These are phyloP conservation scores for Macroventuria anomochaeta DNA, from an alignment of 2,329 filamentous ascomycete genomes.

Conservation along the genomic window DNA sequence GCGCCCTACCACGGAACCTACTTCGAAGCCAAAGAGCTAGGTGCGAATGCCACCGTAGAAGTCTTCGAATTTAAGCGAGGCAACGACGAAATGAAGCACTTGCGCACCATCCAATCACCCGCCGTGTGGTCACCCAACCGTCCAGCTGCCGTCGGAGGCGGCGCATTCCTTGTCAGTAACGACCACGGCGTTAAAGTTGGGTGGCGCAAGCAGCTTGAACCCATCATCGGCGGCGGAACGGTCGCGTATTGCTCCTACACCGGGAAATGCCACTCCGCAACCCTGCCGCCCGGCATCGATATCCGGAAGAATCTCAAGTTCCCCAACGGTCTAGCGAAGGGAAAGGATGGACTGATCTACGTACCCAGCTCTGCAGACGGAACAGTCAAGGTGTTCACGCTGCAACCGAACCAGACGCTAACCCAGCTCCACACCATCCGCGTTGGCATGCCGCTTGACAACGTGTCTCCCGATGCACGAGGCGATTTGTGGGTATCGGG, in stretches of 20 bases:
- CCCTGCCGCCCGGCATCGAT: slow-evolving; percentile 6
- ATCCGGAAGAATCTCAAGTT: slow-evolving; percentile 36
- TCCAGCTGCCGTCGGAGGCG: slow-evolving; percentile 28
- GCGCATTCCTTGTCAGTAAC: slow-evolving; percentile 34
- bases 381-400: slow-evolving; percentile 28
- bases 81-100: slow-evolving; percentile 30
- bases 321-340: slow-evolving; percentile 37
- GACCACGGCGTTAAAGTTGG: slow-evolving; percentile 37
- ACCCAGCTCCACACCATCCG: slow-evolving; percentile 29
- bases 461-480: slow-evolving; percentile 33
- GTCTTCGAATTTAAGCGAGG: slow-evolving; percentile 35
- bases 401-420: slow-evolving; percentile 27
- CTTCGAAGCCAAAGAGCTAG: slow-evolving; percentile 30
- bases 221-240: slow-evolving; percentile 37
- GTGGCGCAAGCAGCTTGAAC: slow-evolving; percentile 32
- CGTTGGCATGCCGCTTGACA: slow-evolving; percentile 38
- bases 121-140: slow-evolving; percentile 34
- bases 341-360: slow-evolving; percentile 35
- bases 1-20: slow-evolving; percentile 32
- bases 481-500: slow-evolving; percentile 37
- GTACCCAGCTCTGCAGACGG: slow-evolving; percentile 37
- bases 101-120: slow-evolving; percentile 28
- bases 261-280: slow-evolving; percentile 28
- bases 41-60: slow-evolving; percentile 38
- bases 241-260: slow-evolving; percentile 31